Base-by-base conservation (phyloP, 176 grass and related monocot species). In the Raddia distichophylla region DNA sequence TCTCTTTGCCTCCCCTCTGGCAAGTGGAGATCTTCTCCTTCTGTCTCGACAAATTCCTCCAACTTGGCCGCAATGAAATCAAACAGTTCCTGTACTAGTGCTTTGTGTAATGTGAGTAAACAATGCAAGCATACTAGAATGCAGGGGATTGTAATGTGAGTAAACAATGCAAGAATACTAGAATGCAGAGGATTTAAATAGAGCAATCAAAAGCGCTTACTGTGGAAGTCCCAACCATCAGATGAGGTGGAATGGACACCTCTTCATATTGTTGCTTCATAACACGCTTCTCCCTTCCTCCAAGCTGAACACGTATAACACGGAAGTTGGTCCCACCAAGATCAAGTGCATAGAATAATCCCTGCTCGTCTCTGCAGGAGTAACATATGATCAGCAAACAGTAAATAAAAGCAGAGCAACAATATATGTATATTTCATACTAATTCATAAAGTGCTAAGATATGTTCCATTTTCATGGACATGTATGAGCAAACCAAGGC, bases 251-350 rank as follows among this genome's bases (percentile, higher is more conserved):
- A 85, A 97, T 97, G 43, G 89, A 74, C 17, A 97, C 91, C 71
- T 97, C 94, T 32, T 91, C 70, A 5, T 91, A 90, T 40, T 97
- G 81, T 91, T 93, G 94, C 71, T 82, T 91, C 19, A 78, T 50
- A 59, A 89, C 89, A 46, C 81, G 81, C 17, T 78, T 83, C 45
- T 94, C 86, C 62, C 72, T 79, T 58, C 94, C 94, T 54, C 87
- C 94, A 52, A 97, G 89, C 70, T 90, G 89, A 42, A 97, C 94
- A 22, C 94, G 89, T 66, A 97, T 78, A 54, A 97, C 94, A 47
- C 94, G 91, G 59, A 97, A 97, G 80, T 97, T 97, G 84, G 94
- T 97, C 71, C 94, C 94, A 3, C 94, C 94, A 87, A 97, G 91
- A 87, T 97, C 94, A 42, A 97, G 82, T 74, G 94, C 94, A 82